phyloP scores from a whole-genome alignment of 202 grass and related monocot species.

The Bolboschoenoplectus hybrid region DNA sequence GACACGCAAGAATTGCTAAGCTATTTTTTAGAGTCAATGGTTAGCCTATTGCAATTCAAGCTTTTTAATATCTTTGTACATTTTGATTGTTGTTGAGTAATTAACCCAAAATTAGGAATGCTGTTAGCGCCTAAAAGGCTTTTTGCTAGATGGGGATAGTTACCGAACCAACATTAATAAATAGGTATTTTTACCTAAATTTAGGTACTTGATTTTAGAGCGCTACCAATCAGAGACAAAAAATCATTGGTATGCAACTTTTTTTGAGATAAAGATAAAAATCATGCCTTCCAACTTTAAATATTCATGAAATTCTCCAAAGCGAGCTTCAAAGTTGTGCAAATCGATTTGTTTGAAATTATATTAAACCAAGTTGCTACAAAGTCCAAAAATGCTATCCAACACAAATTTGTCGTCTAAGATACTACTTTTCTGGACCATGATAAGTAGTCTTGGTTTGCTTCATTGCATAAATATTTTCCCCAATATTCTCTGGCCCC shows the following conservation, averaged over 20 bases:
- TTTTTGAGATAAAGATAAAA: no score
- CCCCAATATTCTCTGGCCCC: not conserved
- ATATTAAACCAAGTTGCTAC: not conserved
- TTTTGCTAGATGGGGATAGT: not conserved
- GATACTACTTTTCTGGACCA: not conserved
- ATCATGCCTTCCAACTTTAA: no score
- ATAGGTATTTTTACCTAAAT: not conserved
- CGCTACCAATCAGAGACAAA: not conserved
- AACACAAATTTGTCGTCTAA: not conserved
- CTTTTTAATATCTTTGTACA: not conserved
- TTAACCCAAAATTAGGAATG: not conserved
- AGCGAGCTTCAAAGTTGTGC: not conserved
- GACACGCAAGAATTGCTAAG: not conserved
- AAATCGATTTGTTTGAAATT: not conserved
- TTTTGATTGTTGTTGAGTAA: not conserved
- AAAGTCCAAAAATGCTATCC: not conserved
- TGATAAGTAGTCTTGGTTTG: not conserved
- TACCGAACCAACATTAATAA: conserved; percentile 5
- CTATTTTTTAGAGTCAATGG: not conserved
- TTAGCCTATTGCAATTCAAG: conserved; percentile 5
- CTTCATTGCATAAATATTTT: not conserved
- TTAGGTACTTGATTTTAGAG: not conserved
- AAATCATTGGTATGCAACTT: not conserved
- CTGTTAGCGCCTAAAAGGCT: not conserved
- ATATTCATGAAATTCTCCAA: no score